phyloP scores from a whole-genome alignment of 73 alveolate genomes.

The Stentor coeruleus region DNA sequence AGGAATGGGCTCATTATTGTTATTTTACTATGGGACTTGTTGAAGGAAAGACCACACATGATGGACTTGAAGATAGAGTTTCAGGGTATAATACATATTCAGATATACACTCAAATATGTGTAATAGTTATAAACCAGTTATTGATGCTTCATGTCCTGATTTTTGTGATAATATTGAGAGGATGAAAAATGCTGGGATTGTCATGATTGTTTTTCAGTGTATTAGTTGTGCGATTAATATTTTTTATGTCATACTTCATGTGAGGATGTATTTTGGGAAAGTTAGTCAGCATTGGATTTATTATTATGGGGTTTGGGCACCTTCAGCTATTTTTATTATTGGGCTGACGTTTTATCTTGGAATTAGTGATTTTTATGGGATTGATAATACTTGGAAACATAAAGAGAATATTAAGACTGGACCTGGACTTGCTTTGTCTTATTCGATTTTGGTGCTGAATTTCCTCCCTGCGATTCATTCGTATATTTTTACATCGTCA shows the following conservation, averaged over 20 bases:
- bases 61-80: neutral
- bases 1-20: slow-evolving; percentile 11
- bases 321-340: neutral
- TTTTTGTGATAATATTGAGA: neutral
- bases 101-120: neutral
- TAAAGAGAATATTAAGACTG: neutral
- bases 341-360: slow-evolving; percentile 18
- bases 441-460: slow-evolving; percentile 17
- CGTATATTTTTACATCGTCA: slow-evolving; percentile 9
- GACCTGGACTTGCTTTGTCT: neutral
- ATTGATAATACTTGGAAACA: neutral
- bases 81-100: neutral
- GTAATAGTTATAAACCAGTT: neutral
- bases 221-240: neutral
- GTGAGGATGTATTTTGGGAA: slow-evolving; percentile 4
- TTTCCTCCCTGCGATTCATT: slow-evolving; percentile 23
- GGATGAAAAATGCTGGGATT: neutral
- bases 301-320: slow-evolving; percentile 23
- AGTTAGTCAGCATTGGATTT: neutral
- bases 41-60: slow-evolving; percentile 1
- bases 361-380: neutral
- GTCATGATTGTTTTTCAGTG: slow-evolving; percentile 7
- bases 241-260: neutral
- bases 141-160: slow-evolving; percentile 24
- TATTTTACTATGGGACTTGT: neutral